These are phyloP conservation scores for Adansonia madagascariensis DNA, from an alignment of 441 rosid species.

Conservation along the genomic window DNA sequence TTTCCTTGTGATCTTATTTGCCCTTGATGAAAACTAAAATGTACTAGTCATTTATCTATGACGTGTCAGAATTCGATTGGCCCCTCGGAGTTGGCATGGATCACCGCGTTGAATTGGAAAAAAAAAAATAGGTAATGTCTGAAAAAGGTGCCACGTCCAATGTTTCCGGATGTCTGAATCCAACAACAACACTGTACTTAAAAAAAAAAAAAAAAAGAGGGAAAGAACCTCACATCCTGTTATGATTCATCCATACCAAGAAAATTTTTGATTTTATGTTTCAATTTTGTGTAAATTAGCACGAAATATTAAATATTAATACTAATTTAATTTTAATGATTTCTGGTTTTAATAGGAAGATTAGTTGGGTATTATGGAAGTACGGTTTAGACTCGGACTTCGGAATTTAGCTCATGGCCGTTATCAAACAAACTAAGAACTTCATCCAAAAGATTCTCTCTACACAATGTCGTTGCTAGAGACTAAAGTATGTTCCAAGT, in stretches of 20 bases:
- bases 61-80: slow-evolving; percentile 9
- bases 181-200: background rate
- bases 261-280: background rate
- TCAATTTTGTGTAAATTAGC: background rate
- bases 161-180: background rate
- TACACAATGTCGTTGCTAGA: background rate
- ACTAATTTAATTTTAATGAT: background rate
- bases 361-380: background rate
- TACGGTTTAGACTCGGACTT: background rate
- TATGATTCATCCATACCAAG: background rate
- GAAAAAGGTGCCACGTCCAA: background rate
- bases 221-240: background rate
- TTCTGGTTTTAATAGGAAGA: background rate
- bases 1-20: background rate
- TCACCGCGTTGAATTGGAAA: background rate
- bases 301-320: background rate
- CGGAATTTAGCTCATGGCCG: background rate
- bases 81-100: background rate
- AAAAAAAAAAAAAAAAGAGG: background rate
- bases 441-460: background rate
- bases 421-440: background rate
- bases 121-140: background rate
- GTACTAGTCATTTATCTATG: background rate
- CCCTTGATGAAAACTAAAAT: background rate
- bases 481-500: no score